Conservation (phyloP, 257 asterid species). For the Fraxinus pennsylvanica region DNA sequence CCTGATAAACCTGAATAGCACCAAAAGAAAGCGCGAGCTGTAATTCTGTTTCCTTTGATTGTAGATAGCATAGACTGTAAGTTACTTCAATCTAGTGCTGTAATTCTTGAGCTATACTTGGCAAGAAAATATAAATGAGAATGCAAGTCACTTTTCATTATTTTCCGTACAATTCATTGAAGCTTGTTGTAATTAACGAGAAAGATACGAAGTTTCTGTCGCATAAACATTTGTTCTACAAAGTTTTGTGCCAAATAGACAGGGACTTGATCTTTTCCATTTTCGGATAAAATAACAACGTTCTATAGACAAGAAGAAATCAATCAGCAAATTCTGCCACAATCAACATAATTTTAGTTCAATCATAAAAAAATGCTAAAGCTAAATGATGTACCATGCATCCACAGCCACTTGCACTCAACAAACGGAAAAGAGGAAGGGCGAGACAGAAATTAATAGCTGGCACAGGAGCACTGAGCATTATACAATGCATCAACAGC, state of each 20-base stretch:
- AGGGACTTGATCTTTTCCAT: too few relatives aligned
- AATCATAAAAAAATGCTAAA: too few relatives aligned
- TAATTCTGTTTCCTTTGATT: not conserved
- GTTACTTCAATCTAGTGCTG: not conserved
- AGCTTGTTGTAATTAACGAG: not conserved
- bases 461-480: not conserved
- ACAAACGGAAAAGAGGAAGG: not conserved
- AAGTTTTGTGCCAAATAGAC: not conserved
- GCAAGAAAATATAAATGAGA: not conserved
- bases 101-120: not conserved
- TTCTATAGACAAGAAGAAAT: not conserved
- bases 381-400: too few relatives aligned
- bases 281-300: not conserved
- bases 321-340: not conserved
- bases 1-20: slow-evolving; percentile 83
- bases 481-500: not conserved
- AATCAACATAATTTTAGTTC: not conserved
- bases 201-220: not conserved
- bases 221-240: not conserved
- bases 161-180: not conserved
- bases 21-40: slow-evolving; percentile 1
- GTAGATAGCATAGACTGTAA: not conserved
- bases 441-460: not conserved
- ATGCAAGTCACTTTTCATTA: not conserved
- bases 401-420: too few relatives aligned